Evolutionary conservation across 2,329 filamentous ascomycete species (phyloP), one percentile per base, ranked within the genome.

Genomic region (Sporothrix pseudoabietina): DNA sequence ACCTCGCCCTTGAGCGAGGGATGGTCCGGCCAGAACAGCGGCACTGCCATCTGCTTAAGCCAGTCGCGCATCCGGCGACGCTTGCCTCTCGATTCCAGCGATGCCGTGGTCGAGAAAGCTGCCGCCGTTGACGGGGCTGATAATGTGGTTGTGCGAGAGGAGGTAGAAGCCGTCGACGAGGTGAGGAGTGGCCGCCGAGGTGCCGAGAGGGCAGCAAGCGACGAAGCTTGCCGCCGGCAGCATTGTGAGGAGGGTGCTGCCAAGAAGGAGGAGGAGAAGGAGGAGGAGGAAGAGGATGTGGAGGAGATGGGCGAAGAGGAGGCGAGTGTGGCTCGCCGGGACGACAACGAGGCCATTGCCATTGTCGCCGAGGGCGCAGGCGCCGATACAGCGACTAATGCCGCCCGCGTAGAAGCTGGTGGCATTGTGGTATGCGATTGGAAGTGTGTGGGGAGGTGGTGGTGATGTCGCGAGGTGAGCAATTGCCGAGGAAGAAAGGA

Each of bases 391-490:
- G 71, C 68, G 35, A 68, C n/a, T 32, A 74, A 35, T 55, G 65
- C 73, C 41, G 55, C 69, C 16, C 71, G 74, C 19, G 74, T 30
- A 19, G 30, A 19, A 59, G 52, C 57, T n/a, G 69, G 26, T 14
- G 57, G 35, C 70, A 72, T 74, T 32, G 47, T 10, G 8, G 6
- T 41, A 30, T 22, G n/a, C 16, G 10, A 39, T 14, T 54, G 30
- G 44, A 30, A 9, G 22, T 55, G 19, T 32, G 26, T 35, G 30
- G 35, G 47, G 4, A 16, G 44, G 30, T 69, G 66, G 66, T 52
- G 26, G 44, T 52, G 66, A 39, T 35, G 66, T 69, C 66, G 66
- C 47, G 66, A 22, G 47, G 30, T 69, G 66, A 69, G 47, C 66
- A 68, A 35, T 49, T 52, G 65, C 65, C 30, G 44, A 69, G 30